These are phyloP conservation scores for Blyttiomyces sp. DNA, from an alignment of 371 early-diverging fungal species.

Conservation along the genomic window DNA sequence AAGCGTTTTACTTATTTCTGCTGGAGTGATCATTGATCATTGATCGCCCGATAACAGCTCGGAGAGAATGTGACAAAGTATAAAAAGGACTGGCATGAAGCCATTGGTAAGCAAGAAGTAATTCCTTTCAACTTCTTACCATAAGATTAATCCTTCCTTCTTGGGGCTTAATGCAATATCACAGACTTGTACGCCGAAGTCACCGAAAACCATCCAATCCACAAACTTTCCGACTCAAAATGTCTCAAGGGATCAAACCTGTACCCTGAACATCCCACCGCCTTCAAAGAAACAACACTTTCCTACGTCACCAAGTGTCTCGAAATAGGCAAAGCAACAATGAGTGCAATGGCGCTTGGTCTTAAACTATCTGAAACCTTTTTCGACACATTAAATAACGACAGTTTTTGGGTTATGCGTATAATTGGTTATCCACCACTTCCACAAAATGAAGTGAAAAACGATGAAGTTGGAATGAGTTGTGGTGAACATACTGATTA, in stretches of 20 bases:
- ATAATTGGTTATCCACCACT: conserved; percentile 44
- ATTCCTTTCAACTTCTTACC: no score
- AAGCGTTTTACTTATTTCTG: no score
- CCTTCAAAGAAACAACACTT: conserved; percentile 25
- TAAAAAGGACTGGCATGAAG: conserved; percentile 47
- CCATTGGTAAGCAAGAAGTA: conserved; percentile 2
- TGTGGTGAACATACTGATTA: conserved; percentile 48
- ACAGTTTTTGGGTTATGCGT: conserved; percentile 44
- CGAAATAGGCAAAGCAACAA: conserved; percentile 29
- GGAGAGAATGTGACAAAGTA: conserved; percentile 47
- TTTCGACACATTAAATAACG: conserved; percentile 32
- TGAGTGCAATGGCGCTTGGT: conserved; percentile 44
- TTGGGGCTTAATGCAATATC: neutral
- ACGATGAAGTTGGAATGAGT: conserved; percentile 29
- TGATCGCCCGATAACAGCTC: no score
- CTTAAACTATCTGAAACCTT: conserved; percentile 37
- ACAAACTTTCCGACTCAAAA: conserved; percentile 7
- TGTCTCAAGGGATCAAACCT: conserved; percentile 37
- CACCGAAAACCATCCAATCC: conserved; percentile 17
- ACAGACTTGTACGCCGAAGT: conserved; percentile 41
- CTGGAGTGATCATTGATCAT: no score
- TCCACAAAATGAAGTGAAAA: neutral
- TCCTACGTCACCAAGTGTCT: conserved; percentile 32
- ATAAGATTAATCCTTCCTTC: no score
- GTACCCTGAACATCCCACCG: conserved; percentile 20